phyloP scores from a whole-genome alignment of 2,329 filamentous ascomycete species.

The Plenodomus lindquistii region DNA sequence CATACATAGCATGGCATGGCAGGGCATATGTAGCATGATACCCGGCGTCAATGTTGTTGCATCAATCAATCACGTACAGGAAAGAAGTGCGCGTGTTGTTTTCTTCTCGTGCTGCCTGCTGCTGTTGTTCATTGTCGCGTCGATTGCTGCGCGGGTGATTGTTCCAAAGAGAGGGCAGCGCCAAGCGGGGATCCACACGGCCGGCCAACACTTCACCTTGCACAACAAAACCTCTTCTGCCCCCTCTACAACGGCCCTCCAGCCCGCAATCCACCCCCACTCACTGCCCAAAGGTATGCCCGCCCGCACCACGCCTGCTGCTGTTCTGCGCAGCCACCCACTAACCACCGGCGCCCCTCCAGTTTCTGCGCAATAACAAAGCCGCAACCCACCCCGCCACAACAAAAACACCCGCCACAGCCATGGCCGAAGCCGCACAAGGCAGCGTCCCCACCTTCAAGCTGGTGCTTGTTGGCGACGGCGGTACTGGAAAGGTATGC shows the following conservation, averaged over 20 bases:
- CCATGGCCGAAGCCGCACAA: conserved; percentile 64
- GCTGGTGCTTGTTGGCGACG: conserved; percentile 98
- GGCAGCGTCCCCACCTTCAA: conserved; percentile 82
- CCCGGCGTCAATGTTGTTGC: conserved; percentile 30
- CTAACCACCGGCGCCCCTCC: conserved; percentile 16
- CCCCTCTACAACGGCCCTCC: conserved; percentile 34
- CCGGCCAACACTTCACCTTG: conserved; percentile 33
- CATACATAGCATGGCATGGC: conserved; percentile 47
- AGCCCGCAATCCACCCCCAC: conserved; percentile 32
- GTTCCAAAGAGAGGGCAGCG: conserved; percentile 15
- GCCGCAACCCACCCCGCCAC: conserved; percentile 37
- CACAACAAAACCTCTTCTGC: conserved; percentile 43
- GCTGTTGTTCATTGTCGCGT: background rate
- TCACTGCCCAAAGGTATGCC: conserved; percentile 30
- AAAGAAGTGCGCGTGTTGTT: background rate
- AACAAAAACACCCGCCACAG: conserved; percentile 24
- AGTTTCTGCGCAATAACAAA: conserved; percentile 34
- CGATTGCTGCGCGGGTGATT: conserved; percentile 11
- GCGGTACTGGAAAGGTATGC: conserved; percentile 97
- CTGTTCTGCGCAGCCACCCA: conserved; percentile 13
- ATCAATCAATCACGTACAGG: conserved; percentile 1
- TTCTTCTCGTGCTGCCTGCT: background rate
- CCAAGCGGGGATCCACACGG: conserved; percentile 29
- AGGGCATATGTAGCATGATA: conserved; percentile 43
- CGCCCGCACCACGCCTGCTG: conserved; percentile 13